Conservation (phyloP, 2,329 filamentous ascomycete species). For the Ceratocystis smalleyi region DNA sequence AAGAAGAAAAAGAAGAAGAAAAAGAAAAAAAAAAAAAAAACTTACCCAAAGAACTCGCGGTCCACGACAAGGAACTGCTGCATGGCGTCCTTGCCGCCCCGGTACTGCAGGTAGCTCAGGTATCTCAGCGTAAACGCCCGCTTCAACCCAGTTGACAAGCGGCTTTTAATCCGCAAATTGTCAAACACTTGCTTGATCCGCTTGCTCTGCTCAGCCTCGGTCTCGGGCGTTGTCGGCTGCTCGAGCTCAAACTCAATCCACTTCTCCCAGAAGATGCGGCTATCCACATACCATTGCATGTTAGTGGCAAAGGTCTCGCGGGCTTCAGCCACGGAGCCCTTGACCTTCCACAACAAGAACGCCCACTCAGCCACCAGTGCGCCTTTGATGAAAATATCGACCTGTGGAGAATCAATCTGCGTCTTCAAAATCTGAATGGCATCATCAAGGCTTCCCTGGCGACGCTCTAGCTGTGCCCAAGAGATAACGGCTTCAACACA, state of each 20-base stretch:
- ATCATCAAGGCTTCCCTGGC: constrained; percentile 67
- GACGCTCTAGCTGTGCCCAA: constrained; percentile 70
- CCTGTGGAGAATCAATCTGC: constrained; percentile 58
- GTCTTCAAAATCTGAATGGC: constrained; percentile 71
- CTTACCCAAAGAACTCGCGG: constrained; percentile 71
- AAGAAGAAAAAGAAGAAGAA: too few species aligned
- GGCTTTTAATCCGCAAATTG: constrained; percentile 57
- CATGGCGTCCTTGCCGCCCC: constrained; percentile 68
- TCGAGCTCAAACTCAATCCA: constrained; percentile 82
- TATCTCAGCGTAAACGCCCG: constrained; percentile 65
- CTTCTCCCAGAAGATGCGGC: constrained; percentile 73
- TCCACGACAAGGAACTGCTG: constrained; percentile 75
- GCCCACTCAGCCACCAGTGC: constrained; percentile 83
- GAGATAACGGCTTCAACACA: constrained; percentile 80
- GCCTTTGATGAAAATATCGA: constrained; percentile 68
- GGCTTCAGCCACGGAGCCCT: constrained; percentile 64
- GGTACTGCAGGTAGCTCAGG: constrained; percentile 67
- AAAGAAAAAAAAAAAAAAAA: too few species aligned
- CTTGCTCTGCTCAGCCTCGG: constrained; percentile 49
- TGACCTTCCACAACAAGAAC: constrained; percentile 69
- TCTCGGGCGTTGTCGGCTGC: constrained; percentile 53
- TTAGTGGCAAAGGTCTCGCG: constrained; percentile 72
- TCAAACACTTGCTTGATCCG: constrained; percentile 71
- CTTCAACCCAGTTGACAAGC: constrained; percentile 49
- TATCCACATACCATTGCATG: constrained; percentile 69